Evolutionary conservation across 2,329 filamentous ascomycete genomes (phyloP).

Genomic region (Fusarium siculi): DNA sequence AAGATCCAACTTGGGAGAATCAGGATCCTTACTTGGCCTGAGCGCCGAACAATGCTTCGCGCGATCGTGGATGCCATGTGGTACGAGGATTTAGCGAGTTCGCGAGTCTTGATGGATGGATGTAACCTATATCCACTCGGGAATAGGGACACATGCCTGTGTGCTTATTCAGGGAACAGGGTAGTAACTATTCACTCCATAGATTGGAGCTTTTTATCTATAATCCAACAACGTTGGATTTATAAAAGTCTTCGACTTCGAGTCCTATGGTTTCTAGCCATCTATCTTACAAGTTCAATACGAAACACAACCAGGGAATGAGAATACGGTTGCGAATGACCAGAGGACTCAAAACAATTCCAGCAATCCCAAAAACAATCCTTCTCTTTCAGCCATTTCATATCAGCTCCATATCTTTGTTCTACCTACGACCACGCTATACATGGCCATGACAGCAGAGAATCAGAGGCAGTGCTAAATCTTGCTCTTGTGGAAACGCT

Average conservation of each 20-base stretch:
- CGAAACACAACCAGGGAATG: no score
- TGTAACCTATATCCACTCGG: neutral
- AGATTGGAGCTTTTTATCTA: neutral
- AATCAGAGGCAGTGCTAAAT: fast-evolving
- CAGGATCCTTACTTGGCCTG: neutral
- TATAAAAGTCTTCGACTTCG: neutral
- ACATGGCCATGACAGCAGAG: neutral
- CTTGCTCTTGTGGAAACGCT: neutral
- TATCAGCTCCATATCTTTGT: no score
- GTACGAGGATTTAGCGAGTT: constrained; percentile 3
- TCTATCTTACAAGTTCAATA: neutral
- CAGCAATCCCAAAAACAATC: neutral
- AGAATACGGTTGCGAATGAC: neutral
- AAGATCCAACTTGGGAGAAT: neutral
- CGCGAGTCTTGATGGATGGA: neutral
- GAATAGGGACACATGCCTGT: neutral
- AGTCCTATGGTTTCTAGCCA: neutral
- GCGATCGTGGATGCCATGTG: neutral
- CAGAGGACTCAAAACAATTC: fast-evolving
- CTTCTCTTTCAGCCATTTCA: neutral
- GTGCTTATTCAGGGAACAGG: neutral
- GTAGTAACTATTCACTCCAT: neutral
- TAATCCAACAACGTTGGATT: neutral
- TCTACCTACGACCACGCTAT: neutral
- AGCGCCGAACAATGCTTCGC: neutral